Evolutionary conservation across 139 green algal species (phyloP).

Genomic region (Trebouxia sp.): DNA sequence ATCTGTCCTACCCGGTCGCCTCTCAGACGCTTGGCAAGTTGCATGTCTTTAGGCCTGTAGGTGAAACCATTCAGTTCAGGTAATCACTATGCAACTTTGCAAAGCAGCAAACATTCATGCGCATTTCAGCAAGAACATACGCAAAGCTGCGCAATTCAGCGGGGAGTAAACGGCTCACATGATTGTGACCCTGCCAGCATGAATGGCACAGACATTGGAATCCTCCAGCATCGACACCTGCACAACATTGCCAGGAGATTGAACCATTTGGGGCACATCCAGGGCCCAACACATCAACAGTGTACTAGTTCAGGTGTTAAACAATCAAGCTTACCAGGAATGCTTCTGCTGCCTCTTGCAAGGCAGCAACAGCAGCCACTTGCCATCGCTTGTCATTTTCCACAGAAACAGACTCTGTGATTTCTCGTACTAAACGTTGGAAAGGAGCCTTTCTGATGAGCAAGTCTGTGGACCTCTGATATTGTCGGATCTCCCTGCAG

Average conservation of each 20-base stretch:
- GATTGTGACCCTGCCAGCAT: slow-evolving; percentile 95
- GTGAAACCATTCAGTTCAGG: background rate
- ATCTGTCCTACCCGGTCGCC: background rate
- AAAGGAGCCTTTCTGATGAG: slow-evolving; percentile 98
- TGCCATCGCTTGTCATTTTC: slow-evolving; percentile 99
- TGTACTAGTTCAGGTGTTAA: too few species aligned
- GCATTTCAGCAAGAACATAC: background rate
- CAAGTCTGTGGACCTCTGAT: slow-evolving; percentile 92
- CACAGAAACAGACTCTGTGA: slow-evolving; percentile 71
- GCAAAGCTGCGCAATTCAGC: too few species aligned
- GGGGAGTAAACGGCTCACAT: too few species aligned
- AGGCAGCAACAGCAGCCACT: slow-evolving; percentile 87
- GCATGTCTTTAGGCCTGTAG: slow-evolving; percentile 27
- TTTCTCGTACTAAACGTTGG: slow-evolving; percentile 94
- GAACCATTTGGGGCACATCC: too few species aligned
- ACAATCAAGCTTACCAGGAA: slow-evolving; percentile 91
- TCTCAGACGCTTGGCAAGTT: slow-evolving; percentile 11
- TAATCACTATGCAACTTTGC: background rate
- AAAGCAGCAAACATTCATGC: background rate
- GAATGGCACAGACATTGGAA: slow-evolving; percentile 86
- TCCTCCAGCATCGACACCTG: slow-evolving; percentile 97
- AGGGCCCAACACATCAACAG: too few species aligned
- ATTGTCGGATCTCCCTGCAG: slow-evolving; percentile 68
- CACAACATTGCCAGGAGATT: slow-evolving; percentile 88
- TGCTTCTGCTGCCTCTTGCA: slow-evolving; percentile 97